These are phyloP conservation scores for Crithidia brevicula DNA, from an alignment of 208 protist genomes.

Conservation along the genomic window DNA sequence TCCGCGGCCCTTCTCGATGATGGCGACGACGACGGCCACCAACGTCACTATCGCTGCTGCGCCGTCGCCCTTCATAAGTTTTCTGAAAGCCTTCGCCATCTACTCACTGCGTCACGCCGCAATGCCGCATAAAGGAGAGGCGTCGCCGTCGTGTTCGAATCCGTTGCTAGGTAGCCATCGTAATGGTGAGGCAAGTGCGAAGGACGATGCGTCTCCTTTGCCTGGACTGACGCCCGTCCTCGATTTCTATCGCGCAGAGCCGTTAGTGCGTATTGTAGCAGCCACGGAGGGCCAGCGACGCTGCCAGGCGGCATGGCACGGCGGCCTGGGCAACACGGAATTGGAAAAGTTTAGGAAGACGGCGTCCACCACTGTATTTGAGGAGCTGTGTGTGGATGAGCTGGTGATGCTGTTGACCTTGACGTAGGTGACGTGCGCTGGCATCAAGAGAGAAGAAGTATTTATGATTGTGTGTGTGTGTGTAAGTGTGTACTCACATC, in stretches of 20 bases:
- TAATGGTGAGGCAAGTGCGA: neutral
- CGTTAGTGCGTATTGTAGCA: slow-evolving; percentile 27
- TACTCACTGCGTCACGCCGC: neutral
- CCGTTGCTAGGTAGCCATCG: too few relatives aligned
- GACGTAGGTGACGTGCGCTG: neutral
- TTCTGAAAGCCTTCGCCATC: slow-evolving; percentile 50
- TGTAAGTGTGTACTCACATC: neutral
- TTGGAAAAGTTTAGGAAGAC: slow-evolving; percentile 1
- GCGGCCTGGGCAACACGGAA: neutral
- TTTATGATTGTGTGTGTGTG: neutral
- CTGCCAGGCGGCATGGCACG: slow-evolving; percentile 30
- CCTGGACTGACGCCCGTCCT: slow-evolving; percentile 12
- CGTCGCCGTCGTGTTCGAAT: too few relatives aligned
- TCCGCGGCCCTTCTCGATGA: slow-evolving; percentile 10
- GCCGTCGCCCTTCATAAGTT: slow-evolving; percentile 35
- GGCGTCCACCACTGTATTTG: slow-evolving; percentile 27
- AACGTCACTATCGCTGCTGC: neutral
- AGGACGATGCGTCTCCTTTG: neutral
- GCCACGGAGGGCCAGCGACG: slow-evolving; percentile 27
- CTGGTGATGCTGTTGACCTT: slow-evolving; percentile 26
- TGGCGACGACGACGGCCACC: neutral
- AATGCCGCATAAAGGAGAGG: too few relatives aligned
- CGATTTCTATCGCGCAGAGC: slow-evolving; percentile 38
- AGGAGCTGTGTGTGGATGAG: slow-evolving; percentile 43
- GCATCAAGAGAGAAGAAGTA: neutral